Evolutionary conservation across 148 eudicot genomes (phyloP).

Genomic region (Rhododendron simsii): DNA sequence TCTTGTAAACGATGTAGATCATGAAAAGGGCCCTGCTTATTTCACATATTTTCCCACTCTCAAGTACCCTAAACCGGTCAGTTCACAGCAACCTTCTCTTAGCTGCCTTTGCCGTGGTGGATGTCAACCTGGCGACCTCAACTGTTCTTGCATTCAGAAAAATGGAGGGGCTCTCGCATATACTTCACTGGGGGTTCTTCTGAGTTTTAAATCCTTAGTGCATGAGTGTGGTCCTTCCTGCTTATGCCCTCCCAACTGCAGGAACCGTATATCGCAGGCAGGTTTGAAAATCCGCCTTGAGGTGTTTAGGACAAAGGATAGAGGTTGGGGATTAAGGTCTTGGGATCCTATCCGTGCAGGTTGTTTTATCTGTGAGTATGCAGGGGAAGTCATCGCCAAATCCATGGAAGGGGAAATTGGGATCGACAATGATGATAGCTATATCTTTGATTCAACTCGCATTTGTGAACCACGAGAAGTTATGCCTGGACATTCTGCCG

Average conservation of each 20-base stretch:
- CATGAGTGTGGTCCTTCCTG: slow-evolving; percentile 82
- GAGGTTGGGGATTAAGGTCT: slow-evolving; percentile 83
- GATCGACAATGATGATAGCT: slow-evolving; percentile 43
- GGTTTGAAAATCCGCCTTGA: slow-evolving; percentile 69
- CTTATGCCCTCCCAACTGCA: slow-evolving; percentile 60
- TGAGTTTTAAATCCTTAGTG: slow-evolving; percentile 46
- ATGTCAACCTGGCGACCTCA: slow-evolving; percentile 68
- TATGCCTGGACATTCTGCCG: slow-evolving; percentile 11
- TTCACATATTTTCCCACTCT: slow-evolving; percentile 59
- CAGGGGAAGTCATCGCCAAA: slow-evolving; percentile 68
- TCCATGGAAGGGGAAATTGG: slow-evolving; percentile 35
- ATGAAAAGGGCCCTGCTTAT: slow-evolving; percentile 81
- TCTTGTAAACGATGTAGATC: slow-evolving; percentile 83
- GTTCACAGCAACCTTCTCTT: slow-evolving; percentile 34
- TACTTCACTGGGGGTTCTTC: slow-evolving; percentile 51
- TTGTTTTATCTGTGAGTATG: slow-evolving; percentile 69
- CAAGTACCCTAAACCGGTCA: slow-evolving; percentile 49
- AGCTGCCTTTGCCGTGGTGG: slow-evolving; percentile 63
- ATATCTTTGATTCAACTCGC: slow-evolving; percentile 75
- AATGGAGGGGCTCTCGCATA: slow-evolving; percentile 71
- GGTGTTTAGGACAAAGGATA: slow-evolving; percentile 79
- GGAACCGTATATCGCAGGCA: slow-evolving; percentile 61
- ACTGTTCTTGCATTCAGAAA: slow-evolving; percentile 66
- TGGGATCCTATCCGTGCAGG: slow-evolving; percentile 85
- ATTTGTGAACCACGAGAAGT: slow-evolving; percentile 37